Evolutionary conservation across 371 early-diverging fungal species (phyloP), one percentile per base, ranked within the genome.

Genomic region (Blakeslea trispora): DNA sequence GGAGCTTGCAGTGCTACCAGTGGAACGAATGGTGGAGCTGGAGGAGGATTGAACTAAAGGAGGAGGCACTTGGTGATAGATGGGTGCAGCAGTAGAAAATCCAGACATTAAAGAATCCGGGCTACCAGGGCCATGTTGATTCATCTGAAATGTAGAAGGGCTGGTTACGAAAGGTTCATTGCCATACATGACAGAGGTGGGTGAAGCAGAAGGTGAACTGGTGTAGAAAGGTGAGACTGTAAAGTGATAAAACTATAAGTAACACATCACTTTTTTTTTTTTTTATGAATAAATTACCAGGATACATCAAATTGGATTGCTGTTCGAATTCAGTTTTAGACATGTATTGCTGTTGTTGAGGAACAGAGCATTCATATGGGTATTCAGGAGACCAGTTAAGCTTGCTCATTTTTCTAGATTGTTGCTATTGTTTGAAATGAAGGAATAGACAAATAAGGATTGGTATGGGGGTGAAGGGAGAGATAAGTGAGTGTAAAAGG

Each of bases 61-160:
- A 52, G 77, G 73, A 19, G 71, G 61, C 22, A 64, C 61, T 31
- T 47, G 56, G 28, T 28, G 51, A 50, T 54, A 61, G 34, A 57
- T 41, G 19, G 61, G 58, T 19, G 61, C 45, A 18, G 49, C 21
- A 24, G 51, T 19, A 19, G 65, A 55, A 18, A 59, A 55, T 44
- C 65, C 65, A 35, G 59, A 60, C 65, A 65, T 60, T 28, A 67
- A 53, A 32, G 71, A 69, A 42, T 76, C 73, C 5, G 77, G 73
- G 45, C 71, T 71, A 46, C 66, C 63, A 17, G 68, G 58, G 28
- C 56, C 55, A 32, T 50, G 52, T n/a, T 61, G 61, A 19, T 22
- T 28, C 28, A 42, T 24, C 21, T 49, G 31, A 22, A 52, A 53
- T 18, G 48, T 47, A 54, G 47, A 56, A 18, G 63, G 52, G 19